Base-by-base conservation (phyloP, 352 stramenopile species). In the Phytophthora sansomeana region DNA sequence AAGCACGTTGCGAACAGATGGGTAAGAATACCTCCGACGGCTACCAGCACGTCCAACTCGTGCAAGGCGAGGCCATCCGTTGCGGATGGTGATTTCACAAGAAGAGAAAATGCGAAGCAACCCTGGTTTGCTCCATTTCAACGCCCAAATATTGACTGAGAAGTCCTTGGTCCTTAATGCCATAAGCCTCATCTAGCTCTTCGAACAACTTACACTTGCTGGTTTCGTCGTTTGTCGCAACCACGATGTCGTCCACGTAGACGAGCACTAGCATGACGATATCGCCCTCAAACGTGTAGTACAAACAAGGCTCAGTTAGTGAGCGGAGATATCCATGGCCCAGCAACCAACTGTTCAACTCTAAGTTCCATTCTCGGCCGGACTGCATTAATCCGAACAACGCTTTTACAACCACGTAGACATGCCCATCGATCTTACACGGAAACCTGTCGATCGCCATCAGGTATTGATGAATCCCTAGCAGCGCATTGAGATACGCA, bases 281-380 rank as follows among this genome's bases (percentile, higher is more conserved):
- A 2, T 41, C 13, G 6, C 35, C 35, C 35, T 41, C 35, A 14
- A 41, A 41, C 11, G 2, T 10, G 35, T 17, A 41, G 35, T 41
- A 41, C 11, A 41, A 14, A 14, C 32, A 36, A 7, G 6, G 32
- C 8, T 36, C 32, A 1, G 32, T 36, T 10, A 36, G 3, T 14
- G 32, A 36, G 9, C 4, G 32, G 4, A 36, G 8, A 10, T 36
- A 46, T 24, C 17, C 42, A 16, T 32, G 42, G 5, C 14, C 42
- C 5, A 48, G 19, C 42, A 48, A 8, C 42, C 42, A 48, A 5
- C 30, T 5, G 26, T 36, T 50, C 7, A 50, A 33, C 43, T 50
- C 43, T 8, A 7, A 26, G 43, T 50, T 50, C 43, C 43, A 50
- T 19, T 50, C 43, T 8, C 43, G 43, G 35, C 43, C 43, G 3